Base-by-base conservation (phyloP, 2,329 filamentous ascomycete genomes). In the Byssochlamys sp. region DNA sequence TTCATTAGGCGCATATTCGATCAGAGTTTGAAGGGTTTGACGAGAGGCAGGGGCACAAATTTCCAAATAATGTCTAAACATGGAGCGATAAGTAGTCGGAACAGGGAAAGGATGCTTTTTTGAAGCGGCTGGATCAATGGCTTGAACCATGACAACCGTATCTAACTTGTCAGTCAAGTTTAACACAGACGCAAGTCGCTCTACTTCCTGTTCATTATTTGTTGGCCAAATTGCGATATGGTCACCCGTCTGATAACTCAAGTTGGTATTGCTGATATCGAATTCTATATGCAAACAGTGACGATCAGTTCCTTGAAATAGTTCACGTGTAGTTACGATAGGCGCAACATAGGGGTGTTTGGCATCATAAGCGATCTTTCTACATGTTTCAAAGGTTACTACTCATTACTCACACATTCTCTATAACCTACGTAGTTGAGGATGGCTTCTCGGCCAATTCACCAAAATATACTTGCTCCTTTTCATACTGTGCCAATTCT, bases 161-260 rank as follows among this genome's bases (percentile, higher is more conserved):
- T 67, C 59, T 11, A 65, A 61, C 52, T 63, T 65, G 11, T 62
- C 59, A 0, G 60, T 9, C 63, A 67, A 3, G 66, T 63, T 67
- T 29, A 76, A 62, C 0, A 67, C 64, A 1, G 53, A 52, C 1
- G 75, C 56, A 1, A 76, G 61, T 4, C 66, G 57, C 4, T 67
- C 53, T 1, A 70, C 67, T 50, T 77, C 75, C 2, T 65, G 55
- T 7, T 71, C 64, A 0, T 75, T 63, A 55, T 77, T 77, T n/a
- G 66, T 67, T 1, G 75, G 73, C 62, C 69, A 77, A 1, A 77
- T 58, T 12, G 70, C 71, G 14, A 77, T 55, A 56, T 77, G 73
- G 45, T 77, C 75, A 0, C 75, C 75, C 1, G 75, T 75, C 53
- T 69, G 63, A 60, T 77, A 77, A 4, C 59, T 61, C 27, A 75